Conservation (phyloP, 169 alveolate species). For the Plasmodium billcollinsi region DNA sequence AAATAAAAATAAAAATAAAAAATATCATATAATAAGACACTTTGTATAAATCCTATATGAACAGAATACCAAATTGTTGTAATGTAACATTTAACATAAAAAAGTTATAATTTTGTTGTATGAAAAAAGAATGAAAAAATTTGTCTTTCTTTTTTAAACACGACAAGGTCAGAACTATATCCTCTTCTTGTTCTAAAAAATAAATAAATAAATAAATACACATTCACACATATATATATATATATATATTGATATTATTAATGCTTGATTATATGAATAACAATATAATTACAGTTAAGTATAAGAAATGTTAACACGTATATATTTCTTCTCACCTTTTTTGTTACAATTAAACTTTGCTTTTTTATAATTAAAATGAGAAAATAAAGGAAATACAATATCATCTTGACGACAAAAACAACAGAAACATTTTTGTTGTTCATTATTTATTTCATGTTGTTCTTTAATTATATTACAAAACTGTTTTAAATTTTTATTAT, state of each 20-base stretch:
- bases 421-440: slow-evolving; percentile 38
- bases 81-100: slow-evolving; percentile 53
- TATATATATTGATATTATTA: background rate
- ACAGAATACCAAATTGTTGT: slow-evolving; percentile 41
- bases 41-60: background rate
- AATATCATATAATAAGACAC: background rate
- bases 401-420: slow-evolving; percentile 18
- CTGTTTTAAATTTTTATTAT: slow-evolving; percentile 23
- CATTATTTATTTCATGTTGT: slow-evolving; percentile 10
- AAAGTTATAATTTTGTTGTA: slow-evolving; percentile 15
- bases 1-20: background rate
- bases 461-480: slow-evolving; percentile 43
- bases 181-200: slow-evolving; percentile 5
- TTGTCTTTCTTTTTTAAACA: slow-evolving; percentile 37
- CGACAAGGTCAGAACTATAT: slow-evolving; percentile 13
- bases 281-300: background rate
- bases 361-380: slow-evolving; percentile 19
- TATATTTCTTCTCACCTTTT: slow-evolving; percentile 8
- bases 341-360: slow-evolving; percentile 21
- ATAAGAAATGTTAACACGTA: background rate
- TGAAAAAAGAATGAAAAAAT: slow-evolving; percentile 42
- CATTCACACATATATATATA: background rate
- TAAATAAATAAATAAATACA: background rate
- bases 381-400: slow-evolving; percentile 44
- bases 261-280: background rate